phyloP scores from a whole-genome alignment of 1,284 basidiomycete genomes.

The Puccinia triticina region DNA sequence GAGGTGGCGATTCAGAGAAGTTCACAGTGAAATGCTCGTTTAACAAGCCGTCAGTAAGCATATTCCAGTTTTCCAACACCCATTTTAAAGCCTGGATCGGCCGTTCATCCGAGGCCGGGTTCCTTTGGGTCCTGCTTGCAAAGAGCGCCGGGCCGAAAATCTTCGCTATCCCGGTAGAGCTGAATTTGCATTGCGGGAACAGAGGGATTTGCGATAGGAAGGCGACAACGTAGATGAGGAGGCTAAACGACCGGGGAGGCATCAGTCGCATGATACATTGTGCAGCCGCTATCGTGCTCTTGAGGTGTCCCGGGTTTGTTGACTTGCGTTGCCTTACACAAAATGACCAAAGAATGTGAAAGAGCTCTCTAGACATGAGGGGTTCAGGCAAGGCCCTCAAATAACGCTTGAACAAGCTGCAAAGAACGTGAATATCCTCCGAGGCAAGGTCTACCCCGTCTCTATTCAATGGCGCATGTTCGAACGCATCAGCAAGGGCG shows the following conservation, averaged over 20 bases:
- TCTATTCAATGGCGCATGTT: constrained; percentile 60
- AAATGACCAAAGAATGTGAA: constrained; percentile 58
- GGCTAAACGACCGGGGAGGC: constrained; percentile 66
- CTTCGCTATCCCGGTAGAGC: constrained; percentile 59
- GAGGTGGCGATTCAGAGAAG: background rate
- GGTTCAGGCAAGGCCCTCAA: constrained; percentile 66
- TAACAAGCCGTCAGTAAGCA: constrained; percentile 34
- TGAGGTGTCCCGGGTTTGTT: background rate
- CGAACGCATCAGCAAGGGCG: constrained; percentile 59
- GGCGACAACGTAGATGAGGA: constrained; percentile 69
- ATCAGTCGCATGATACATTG: constrained; percentile 69
- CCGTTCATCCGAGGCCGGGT: background rate
- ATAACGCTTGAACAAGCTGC: constrained; percentile 68
- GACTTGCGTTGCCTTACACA: constrained; percentile 55
- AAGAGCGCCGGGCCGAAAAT: constrained; percentile 60
- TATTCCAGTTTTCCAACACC: constrained; percentile 41
- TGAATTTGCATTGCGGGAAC: constrained; percentile 59
- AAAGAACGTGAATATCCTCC: constrained; percentile 67
- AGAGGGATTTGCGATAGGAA: constrained; percentile 65
- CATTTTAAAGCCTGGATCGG: constrained; percentile 32
- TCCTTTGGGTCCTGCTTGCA: constrained; percentile 54
- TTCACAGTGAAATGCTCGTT: constrained; percentile 28
- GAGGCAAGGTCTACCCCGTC: constrained; percentile 62
- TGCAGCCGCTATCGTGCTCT: constrained; percentile 56
- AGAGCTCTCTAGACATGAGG: constrained; percentile 59